Conservation (phyloP, 108 stramenopile species). For the Bacterosira constricta region DNA sequence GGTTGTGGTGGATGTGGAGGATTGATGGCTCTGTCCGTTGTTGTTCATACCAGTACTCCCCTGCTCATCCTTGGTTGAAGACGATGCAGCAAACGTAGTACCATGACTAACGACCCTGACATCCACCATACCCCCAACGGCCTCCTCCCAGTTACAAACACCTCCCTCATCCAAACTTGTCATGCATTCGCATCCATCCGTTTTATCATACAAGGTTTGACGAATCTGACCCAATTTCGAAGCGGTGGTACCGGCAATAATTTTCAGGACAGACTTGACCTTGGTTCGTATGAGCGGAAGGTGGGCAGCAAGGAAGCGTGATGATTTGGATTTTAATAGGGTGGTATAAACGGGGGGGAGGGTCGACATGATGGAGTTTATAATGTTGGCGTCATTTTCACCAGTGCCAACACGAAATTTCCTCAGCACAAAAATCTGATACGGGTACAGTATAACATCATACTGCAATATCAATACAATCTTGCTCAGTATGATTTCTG, state of each 20-base stretch:
- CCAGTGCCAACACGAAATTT: slow-evolving; percentile 36
- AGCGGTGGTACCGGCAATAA: slow-evolving; percentile 88
- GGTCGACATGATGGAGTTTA: slow-evolving; percentile 56
- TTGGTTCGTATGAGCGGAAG: slow-evolving; percentile 84
- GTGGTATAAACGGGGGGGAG: slow-evolving; percentile 72
- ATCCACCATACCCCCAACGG: slow-evolving; percentile 76
- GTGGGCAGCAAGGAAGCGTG: slow-evolving; percentile 82
- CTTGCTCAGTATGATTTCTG: slow-evolving; percentile 72
- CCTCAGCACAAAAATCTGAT: slow-evolving; percentile 78
- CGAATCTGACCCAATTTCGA: slow-evolving; percentile 84
- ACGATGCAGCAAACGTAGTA: slow-evolving; percentile 9
- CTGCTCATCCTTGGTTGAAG: slow-evolving; percentile 6
- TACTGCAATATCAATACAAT: slow-evolving; percentile 87
- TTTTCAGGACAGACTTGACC: slow-evolving; percentile 75
- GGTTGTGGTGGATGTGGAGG: background rate
- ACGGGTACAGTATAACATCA: slow-evolving; percentile 84
- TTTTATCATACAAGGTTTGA: slow-evolving; percentile 87
- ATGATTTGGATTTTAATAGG: slow-evolving; percentile 66
- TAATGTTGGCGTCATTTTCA: background rate
- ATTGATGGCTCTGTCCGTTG: background rate
- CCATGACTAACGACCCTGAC: slow-evolving; percentile 64
- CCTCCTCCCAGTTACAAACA: slow-evolving; percentile 81
- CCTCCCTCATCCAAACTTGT: slow-evolving; percentile 51
- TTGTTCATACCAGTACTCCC: background rate
- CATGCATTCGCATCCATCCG: slow-evolving; percentile 78